A percentile compares a stretch with the other conserved stretches of the same genome.
These are phyloP conservation scores for Paxillus involutus DNA, from an alignment of 768 basidiomycete species.

Conservation along the genomic window DNA sequence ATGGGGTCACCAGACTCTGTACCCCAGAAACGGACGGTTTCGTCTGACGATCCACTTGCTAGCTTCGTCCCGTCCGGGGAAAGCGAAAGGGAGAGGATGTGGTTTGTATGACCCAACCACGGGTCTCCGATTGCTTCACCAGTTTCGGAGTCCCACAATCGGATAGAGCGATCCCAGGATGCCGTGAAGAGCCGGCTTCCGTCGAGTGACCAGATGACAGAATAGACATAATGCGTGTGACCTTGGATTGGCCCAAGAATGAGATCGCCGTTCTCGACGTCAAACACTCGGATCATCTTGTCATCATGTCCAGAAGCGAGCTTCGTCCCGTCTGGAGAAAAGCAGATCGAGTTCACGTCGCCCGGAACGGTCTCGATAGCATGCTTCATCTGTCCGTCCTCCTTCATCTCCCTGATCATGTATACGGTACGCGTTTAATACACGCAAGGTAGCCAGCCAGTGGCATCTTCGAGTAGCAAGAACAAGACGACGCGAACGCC, in stretches of 20 bases:
- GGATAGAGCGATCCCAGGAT: not conserved
- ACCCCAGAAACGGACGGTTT: not conserved
- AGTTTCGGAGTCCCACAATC: constrained; percentile 5
- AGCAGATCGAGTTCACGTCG: too few species aligned
- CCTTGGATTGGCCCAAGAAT: not conserved
- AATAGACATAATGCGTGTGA: not conserved
- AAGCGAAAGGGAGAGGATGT: not conserved
- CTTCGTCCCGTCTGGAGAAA: too few species aligned
- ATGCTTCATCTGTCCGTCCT: too few species aligned
- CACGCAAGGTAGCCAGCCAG: too few species aligned
- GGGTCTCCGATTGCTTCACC: constrained; percentile 2
- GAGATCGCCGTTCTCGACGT: not conserved
- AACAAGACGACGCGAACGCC: too few species aligned
- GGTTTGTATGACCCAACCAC: constrained; percentile 13
- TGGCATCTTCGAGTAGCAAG: too few species aligned
- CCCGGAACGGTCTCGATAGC: too few species aligned
- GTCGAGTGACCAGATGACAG: constrained; percentile 13
- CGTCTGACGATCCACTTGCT: constrained; percentile 1
- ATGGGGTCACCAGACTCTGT: not conserved
- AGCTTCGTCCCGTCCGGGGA: constrained; percentile 1
- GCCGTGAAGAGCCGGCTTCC: constrained; percentile 9
- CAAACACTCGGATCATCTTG: not conserved
- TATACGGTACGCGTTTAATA: too few species aligned
- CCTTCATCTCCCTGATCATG: not conserved
- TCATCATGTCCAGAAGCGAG: too few species aligned